These are phyloP conservation scores for Endocalyx cinctus DNA, from an alignment of 2,329 filamentous ascomycete species.

Conservation along the genomic window DNA sequence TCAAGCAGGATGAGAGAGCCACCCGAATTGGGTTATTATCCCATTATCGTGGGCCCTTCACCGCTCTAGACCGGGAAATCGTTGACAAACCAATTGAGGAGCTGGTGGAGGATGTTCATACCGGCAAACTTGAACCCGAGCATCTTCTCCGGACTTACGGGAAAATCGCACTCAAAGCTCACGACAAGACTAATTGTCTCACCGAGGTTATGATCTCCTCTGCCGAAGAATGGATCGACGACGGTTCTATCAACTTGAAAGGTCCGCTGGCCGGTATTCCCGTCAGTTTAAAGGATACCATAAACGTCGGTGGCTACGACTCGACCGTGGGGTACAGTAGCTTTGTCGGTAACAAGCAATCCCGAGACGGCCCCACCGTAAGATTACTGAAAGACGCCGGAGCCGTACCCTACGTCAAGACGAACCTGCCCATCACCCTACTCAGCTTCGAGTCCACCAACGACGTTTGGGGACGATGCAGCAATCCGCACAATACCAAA, in stretches of 20 bases:
- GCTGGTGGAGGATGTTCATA: constrained; percentile 73
- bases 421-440: constrained; percentile 80
- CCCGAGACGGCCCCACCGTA: constrained; percentile 67
- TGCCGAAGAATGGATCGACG: constrained; percentile 66
- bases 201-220: constrained; percentile 80
- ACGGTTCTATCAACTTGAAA: constrained; percentile 61
- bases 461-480: constrained; percentile 74
- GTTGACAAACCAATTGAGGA: constrained; percentile 70
- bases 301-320: constrained; percentile 80
- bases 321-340: constrained; percentile 74
- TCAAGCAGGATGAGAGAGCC: constrained; percentile 74
- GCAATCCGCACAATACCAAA: constrained; percentile 76
- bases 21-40: constrained; percentile 64
- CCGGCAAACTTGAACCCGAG: constrained; percentile 58
- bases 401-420: constrained; percentile 89
- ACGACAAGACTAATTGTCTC: constrained; percentile 81
- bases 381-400: constrained; percentile 80
- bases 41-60: constrained; percentile 63
- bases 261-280: constrained; percentile 85
- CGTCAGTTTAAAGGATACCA: constrained; percentile 75
- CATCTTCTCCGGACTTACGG: constrained; percentile 81
- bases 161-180: constrained; percentile 79
- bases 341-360: constrained; percentile 62
- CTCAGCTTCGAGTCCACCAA: constrained; percentile 79
- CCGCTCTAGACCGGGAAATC: constrained; percentile 59